Evolutionary conservation across 306 rosid genomes (phyloP), one percentile per base, ranked within the genome.

Genomic region (Cercis canadensis): DNA sequence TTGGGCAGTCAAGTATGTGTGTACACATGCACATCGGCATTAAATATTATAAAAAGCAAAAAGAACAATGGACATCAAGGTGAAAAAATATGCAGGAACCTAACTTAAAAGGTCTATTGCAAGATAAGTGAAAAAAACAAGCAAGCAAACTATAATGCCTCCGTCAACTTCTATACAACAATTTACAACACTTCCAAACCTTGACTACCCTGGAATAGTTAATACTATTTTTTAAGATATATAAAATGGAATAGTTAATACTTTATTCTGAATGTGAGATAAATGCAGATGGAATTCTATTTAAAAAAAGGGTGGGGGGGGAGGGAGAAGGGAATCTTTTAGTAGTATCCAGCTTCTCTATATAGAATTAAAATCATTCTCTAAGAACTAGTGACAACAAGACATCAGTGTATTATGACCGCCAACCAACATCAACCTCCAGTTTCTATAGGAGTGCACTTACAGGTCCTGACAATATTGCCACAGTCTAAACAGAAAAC

Each of bases 131-230:
- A 37, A 17, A 37, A 9, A 2, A 19, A 24, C 21, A 29, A 47
- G 24, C 18, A 73, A 67, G 24, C 18, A 73, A 67, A 66, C 53
- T 54, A 31, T 36, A 60, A 40, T 45, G 11, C 67, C 54, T 47
- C 8, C 13, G 17, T 61, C 61, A 13, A 44, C 70, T 67, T 53
- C 47, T 60, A 41, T 24, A 1, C 1, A 24, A 24, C 29, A 24
- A 24, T 46, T 57, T n/a, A n/a, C n/a, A n/a, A n/a, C n/a, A n/a
- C n/a, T n/a, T n/a, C n/a, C n/a, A n/a, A n/a, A n/a, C n/a, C n/a
- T n/a, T n/a, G n/a, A n/a, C n/a, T n/a, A n/a, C n/a, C n/a, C n/a
- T n/a, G n/a, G n/a, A n/a, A n/a, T n/a, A n/a, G n/a, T n/a, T n/a
- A n/a, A n/a, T n/a, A n/a, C n/a, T n/a, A n/a, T n/a, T n/a, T n/a